These are phyloP conservation scores for Verticillium nubilum DNA, from an alignment of 2,329 filamentous ascomycete species.

Conservation along the genomic window DNA sequence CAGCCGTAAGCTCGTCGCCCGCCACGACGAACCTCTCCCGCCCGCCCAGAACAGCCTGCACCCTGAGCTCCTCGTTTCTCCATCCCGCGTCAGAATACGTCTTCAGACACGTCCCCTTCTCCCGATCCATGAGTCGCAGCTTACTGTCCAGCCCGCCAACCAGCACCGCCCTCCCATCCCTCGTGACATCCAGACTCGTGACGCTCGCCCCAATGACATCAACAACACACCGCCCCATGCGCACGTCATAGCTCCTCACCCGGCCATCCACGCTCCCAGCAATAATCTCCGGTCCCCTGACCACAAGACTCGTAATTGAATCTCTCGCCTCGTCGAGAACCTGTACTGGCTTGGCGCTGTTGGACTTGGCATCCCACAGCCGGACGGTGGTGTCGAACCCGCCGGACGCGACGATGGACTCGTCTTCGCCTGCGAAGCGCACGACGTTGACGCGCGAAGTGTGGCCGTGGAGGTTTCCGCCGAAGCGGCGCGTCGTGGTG, in stretches of 20 bases:
- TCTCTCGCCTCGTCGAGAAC: constrained; percentile 69
- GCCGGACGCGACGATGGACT: constrained; percentile 66
- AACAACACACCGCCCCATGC: constrained; percentile 63
- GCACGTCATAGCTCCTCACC: constrained; percentile 75
- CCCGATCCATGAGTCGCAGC: constrained; percentile 75
- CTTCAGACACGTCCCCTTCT: constrained; percentile 66
- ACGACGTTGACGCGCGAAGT: constrained; percentile 71
- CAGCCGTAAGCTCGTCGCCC: constrained; percentile 63
- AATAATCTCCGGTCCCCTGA: constrained; percentile 54
- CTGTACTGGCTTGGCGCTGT: constrained; percentile 59
- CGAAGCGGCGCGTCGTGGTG: constrained; percentile 70
- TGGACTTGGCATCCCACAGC: constrained; percentile 63
- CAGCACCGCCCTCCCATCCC: constrained; percentile 68
- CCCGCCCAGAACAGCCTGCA: constrained; percentile 69
- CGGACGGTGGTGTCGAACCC: constrained; percentile 72
- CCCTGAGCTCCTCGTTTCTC: constrained; percentile 65
- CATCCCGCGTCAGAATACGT: constrained; percentile 56
- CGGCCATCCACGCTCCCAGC: constrained; percentile 80
- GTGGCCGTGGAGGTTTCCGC: constrained; percentile 56
- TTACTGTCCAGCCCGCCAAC: constrained; percentile 71
- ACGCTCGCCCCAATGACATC: constrained; percentile 68
- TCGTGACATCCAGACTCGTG: constrained; percentile 68
- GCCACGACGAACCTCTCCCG: constrained; percentile 74
- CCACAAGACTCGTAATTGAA: constrained; percentile 48
- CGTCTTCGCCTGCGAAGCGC: constrained; percentile 70